These are phyloP conservation scores for Acer saccharum DNA, from an alignment of 345 rosid genomes.

Conservation along the genomic window DNA sequence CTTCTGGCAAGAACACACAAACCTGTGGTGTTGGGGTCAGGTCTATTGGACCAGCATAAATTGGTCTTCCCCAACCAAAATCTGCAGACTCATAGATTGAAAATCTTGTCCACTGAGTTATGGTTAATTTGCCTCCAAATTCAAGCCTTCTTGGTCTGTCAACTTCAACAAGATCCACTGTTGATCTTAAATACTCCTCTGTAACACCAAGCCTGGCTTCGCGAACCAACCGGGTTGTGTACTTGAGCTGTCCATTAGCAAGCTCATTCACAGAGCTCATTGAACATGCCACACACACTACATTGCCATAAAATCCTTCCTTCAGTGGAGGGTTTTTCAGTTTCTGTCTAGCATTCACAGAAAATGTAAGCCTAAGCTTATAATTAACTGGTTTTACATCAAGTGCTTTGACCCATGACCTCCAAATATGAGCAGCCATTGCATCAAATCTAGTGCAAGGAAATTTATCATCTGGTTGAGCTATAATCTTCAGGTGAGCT, in stretches of 20 bases:
- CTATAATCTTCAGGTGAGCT: slow-evolving; percentile 52
- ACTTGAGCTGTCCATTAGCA: slow-evolving; percentile 44
- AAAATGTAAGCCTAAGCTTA: slow-evolving; percentile 79
- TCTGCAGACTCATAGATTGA: slow-evolving; percentile 78
- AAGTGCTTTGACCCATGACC: slow-evolving; percentile 90
- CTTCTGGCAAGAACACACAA: slow-evolving; percentile 80
- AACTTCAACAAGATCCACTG: slow-evolving; percentile 65
- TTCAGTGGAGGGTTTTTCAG: slow-evolving; percentile 56
- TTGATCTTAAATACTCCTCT: slow-evolving; percentile 78
- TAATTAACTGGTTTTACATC: slow-evolving; percentile 70
- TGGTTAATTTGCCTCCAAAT: slow-evolving; percentile 83
- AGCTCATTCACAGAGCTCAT: slow-evolving; percentile 62
- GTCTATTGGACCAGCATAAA: slow-evolving; percentile 85
- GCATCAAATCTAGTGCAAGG: slow-evolving; percentile 78
- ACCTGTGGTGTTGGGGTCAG: slow-evolving; percentile 92
- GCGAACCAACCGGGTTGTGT: slow-evolving; percentile 54
- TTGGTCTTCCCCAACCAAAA: slow-evolving; percentile 90
- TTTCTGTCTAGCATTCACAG: slow-evolving; percentile 75
- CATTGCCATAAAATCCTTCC: slow-evolving; percentile 83
- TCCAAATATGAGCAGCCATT: slow-evolving; percentile 90
- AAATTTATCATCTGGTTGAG: slow-evolving; percentile 44
- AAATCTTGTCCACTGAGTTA: slow-evolving; percentile 93
- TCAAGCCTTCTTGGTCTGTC: slow-evolving; percentile 77
- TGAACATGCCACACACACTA: slow-evolving; percentile 79
- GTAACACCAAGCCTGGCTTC: slow-evolving; percentile 64